Base-by-base conservation (phyloP, 352 stramenopile species). In the Phytophthora pluvialis region DNA sequence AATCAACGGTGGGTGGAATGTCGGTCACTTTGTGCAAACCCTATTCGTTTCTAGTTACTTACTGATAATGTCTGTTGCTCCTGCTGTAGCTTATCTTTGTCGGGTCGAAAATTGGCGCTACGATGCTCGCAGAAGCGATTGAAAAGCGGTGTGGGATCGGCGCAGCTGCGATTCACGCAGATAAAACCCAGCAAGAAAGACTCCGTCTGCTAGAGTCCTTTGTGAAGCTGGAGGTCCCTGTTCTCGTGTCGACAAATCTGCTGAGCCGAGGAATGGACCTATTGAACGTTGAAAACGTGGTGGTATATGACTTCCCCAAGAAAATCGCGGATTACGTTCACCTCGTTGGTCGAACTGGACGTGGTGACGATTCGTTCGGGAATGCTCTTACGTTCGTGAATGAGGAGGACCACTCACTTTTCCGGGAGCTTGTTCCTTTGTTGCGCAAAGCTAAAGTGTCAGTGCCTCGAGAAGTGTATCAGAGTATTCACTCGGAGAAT, bases 191-290 rank as follows among this genome's bases (percentile, higher is more conserved):
- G 45, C 32, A 67, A 32, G 81, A 86, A n/a, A 68, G 83, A 8
- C 64, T 94, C 9, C 33, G 47, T 16, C 43, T 83, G 7, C 55
- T 94, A 2, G 81, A 94, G 62, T 46, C 72, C 1, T 94, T 92
- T 57, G 68, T 92, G 16, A 81, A 78, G 9, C 43, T 82, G 48
- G 47, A 77, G 6, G 46, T 80, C 2, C 66, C 61, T 3, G 70
- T 92, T 26, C 64, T 92, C 5, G 81, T 94, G 5, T 82, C 83
- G 0, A 94, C 86, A 5, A 89, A 82, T 47, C 71, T 92, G 26
- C 53, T 94, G n/a, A 83, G 83, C 13, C 86, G 86, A 29, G 86
- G 86, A 18, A 90, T 92, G 61, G 73, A 94, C 48, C 33, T 92
- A 12, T 50, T 91, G 6, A 71, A 80, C 3, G 80, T 92, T 15